A percentile compares a stretch with the other conserved stretches of the same genome.
These are phyloP conservation scores for Lunasporangiospora selenospora DNA, from an alignment of 192 early-diverging fungal genomes.

Conservation along the genomic window DNA sequence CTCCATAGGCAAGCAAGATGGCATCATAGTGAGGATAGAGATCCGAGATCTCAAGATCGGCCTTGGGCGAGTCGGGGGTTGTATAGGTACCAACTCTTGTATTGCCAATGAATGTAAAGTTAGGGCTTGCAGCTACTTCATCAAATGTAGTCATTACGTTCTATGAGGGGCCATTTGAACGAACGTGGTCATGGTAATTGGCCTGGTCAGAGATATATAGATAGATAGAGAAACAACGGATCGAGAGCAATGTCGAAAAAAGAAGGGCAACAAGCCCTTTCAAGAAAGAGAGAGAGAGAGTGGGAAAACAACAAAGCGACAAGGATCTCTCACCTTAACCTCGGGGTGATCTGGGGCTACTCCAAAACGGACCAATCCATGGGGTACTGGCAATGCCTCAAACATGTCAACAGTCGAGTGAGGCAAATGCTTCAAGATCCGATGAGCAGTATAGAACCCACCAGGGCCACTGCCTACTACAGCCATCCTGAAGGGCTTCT, in stretches of 20 bases:
- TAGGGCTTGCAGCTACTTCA: conserved; percentile 68
- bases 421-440: conserved; percentile 69
- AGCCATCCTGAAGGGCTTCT: conserved; percentile 57
- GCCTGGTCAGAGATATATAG: too few species aligned
- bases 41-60: conserved; percentile 52
- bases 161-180: too few species aligned
- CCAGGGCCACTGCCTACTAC: conserved; percentile 85
- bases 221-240: too few species aligned
- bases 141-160: conserved; percentile 91
- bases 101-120: conserved; percentile 86
- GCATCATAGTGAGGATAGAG: conserved; percentile 73
- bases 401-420: conserved; percentile 78
- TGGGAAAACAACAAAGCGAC: too few species aligned
- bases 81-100: conserved; percentile 63
- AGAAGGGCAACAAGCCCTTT: too few species aligned
- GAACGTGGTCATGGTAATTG: too few species aligned
- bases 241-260: too few species aligned
- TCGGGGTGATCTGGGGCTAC: conserved; percentile 98
- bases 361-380: conserved; percentile 91
- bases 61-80: conserved; percentile 20
- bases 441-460: conserved; percentile 90
- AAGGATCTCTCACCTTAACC: conserved; percentile 81
- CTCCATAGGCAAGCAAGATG: conserved; percentile 88
- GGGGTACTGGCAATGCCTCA: conserved; percentile 84
- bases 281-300: too few species aligned